Percentiles rank a stretch among this genome's conserved stretches.
Conservation (phyloP, 1,139 yeast genomes). For the Candida sojae region DNA sequence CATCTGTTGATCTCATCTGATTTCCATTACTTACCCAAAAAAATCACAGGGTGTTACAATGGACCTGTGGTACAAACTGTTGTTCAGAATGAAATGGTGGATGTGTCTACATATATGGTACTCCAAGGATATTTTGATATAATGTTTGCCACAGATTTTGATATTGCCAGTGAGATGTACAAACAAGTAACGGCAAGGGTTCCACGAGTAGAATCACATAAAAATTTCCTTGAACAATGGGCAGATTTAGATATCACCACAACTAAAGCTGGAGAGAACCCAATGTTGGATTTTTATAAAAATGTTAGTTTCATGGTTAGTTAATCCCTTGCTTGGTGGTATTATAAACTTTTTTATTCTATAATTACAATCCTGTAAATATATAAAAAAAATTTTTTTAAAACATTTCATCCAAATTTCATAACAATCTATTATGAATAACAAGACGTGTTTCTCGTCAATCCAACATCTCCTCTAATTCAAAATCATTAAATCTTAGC, state of each 20-base stretch:
- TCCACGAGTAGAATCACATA: slow-evolving; percentile 58
- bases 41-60: slow-evolving; percentile 62
- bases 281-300: slow-evolving; percentile 78
- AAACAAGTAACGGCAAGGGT: slow-evolving; percentile 64
- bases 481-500: too few species aligned
- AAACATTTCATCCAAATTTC: too few species aligned
- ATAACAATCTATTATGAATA: too few species aligned
- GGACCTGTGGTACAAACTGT: slow-evolving; percentile 87
- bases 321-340: not conserved
- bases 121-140: slow-evolving; percentile 85
- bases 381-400: too few species aligned
- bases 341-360: not conserved
- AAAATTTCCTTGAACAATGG: slow-evolving; percentile 69
- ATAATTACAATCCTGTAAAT: too few species aligned
- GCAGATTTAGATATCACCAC: slow-evolving; percentile 69
- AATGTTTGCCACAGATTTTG: slow-evolving; percentile 83
- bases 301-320: slow-evolving; percentile 71
- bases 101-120: slow-evolving; percentile 74
- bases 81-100: slow-evolving; percentile 65
- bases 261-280: slow-evolving; percentile 79
- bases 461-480: too few species aligned
- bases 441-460: too few species aligned
- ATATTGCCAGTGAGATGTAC: slow-evolving; percentile 62
- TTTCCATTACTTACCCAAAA: slow-evolving; percentile 63
- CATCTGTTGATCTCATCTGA: slow-evolving; percentile 76